Evolutionary conservation across 2,329 filamentous ascomycete genomes (phyloP), one percentile per base, ranked within the genome.

Genomic region (Trichocomaceae sp.): DNA sequence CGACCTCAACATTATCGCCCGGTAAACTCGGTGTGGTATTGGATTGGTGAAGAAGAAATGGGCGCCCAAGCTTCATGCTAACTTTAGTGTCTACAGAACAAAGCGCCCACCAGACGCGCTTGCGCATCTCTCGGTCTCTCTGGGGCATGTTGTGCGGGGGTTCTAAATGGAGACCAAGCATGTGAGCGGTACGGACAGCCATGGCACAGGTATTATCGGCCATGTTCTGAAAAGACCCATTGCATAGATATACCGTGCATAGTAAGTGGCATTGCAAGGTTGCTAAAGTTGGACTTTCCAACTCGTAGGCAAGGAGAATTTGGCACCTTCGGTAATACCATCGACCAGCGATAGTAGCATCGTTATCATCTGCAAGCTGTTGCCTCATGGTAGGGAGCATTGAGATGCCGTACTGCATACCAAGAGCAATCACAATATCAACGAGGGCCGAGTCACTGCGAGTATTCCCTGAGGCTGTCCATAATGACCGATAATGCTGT

Each of bases 51-150:
- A 73, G 58, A 4, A 68, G 61, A 22, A 73, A 73, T 1, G 77
- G 76, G 0, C 77, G 72, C 1, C 77, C 77, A 2, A 79, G 67
- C 56, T 78, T 76, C 66, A 75, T 72, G 54, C 69, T 69, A 3
- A 66, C 70, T 59, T 78, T 78, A 55, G 66, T 72, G 49, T 82
- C 80, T 15, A 80, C 62, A 0, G 69, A 66, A 61, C 74, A 81
- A 1, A 83, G 61, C 1, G 64, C 65, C 78, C 78, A 82, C 79
- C 79, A 83, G 12, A 82, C 58, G 0, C 78, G 69, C 59, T 73
- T 77, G 3, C 75, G 74, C 56, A 79, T 62, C 59, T 80, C 77
- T n/a, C 71, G 60, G 47, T 76, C 63, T 0, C 56, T 50, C 4
- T 52, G 58, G 0, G 72, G 63, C 50, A 76, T 57, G 47, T 62